Evolutionary conservation across 805 yeast genomes (phyloP).

Genomic region (Maudiozyma turicensis): DNA sequence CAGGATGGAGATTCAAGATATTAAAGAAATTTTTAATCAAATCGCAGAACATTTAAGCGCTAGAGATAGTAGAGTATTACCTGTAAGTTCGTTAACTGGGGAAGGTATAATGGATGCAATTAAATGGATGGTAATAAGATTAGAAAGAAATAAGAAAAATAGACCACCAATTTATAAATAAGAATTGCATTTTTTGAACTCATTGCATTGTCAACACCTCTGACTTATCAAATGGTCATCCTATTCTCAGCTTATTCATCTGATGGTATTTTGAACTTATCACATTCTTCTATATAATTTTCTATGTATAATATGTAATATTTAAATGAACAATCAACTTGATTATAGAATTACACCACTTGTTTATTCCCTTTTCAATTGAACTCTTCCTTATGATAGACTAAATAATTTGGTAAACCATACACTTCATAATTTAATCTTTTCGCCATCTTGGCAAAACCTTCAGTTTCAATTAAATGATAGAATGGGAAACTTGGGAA

Average conservation of each 20-base stretch:
- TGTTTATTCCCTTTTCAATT: constrained; percentile 3
- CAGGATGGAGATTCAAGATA: constrained; percentile 63
- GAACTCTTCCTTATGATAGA: constrained; percentile 80
- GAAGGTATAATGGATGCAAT: constrained; percentile 81
- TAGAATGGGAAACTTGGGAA: constrained; percentile 98
- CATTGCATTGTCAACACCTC: not conserved
- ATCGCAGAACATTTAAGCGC: constrained; percentile 81
- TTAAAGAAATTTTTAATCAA: constrained; percentile 75
- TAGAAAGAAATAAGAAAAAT: constrained; percentile 37
- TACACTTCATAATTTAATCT: constrained; percentile 82
- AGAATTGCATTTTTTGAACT: not conserved
- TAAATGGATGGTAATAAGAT: constrained; percentile 75
- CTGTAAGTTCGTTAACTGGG: constrained; percentile 70
- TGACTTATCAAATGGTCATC: too few species aligned
- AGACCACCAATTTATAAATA: constrained; percentile 31
- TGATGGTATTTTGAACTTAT: too few species aligned
- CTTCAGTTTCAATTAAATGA: constrained; percentile 94
- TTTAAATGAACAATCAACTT: too few species aligned
- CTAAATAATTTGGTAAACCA: constrained; percentile 92
- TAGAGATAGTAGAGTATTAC: constrained; percentile 80
- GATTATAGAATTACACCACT: not conserved
- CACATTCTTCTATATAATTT: too few species aligned
- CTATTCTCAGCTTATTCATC: too few species aligned
- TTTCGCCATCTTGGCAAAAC: constrained; percentile 97
- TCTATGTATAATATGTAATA: too few species aligned